A percentile compares a stretch with the other conserved stretches of the same genome.
phyloP scores from a whole-genome alignment of 495 filamentous ascomycete species.

The Chaetomium fimeti region DNA sequence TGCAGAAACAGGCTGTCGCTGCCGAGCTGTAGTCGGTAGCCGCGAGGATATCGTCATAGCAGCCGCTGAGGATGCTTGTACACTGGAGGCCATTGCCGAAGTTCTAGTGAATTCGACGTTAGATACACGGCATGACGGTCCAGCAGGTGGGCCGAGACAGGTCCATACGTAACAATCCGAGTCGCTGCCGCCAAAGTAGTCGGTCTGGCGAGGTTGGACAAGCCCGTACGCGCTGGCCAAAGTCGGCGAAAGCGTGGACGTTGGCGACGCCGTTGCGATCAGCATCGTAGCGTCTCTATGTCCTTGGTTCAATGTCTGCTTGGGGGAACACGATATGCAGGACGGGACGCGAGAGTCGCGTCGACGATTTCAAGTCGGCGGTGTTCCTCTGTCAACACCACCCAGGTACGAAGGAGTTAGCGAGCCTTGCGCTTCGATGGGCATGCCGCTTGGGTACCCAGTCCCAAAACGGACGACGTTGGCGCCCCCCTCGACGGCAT shows the following conservation, averaged over 20 bases:
- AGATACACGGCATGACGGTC: neutral
- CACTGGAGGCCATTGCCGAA: constrained; percentile 7
- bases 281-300: constrained; percentile 17
- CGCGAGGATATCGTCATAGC: constrained; percentile 11
- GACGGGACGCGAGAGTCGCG: neutral
- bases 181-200: constrained; percentile 2
- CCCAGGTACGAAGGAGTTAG: neutral
- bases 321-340: neutral
- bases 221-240: constrained; percentile 17
- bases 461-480: neutral
- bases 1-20: constrained; percentile 24
- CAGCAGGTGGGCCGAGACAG: neutral
- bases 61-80: constrained; percentile 21
- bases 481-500: neutral
- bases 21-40: constrained; percentile 7
- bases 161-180: constrained; percentile 4
- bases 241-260: constrained; percentile 19
- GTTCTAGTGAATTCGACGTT: constrained; percentile 1
- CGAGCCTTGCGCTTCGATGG: neutral
- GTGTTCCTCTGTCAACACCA: neutral
- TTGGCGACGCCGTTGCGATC: constrained; percentile 16
- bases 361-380: neutral
- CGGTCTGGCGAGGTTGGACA: constrained; percentile 23
- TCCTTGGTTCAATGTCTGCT: neutral
- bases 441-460: neutral